These are phyloP conservation scores for Pseudogymnoascus sp. DNA, from an alignment of 2,329 filamentous ascomycete genomes.

Conservation along the genomic window DNA sequence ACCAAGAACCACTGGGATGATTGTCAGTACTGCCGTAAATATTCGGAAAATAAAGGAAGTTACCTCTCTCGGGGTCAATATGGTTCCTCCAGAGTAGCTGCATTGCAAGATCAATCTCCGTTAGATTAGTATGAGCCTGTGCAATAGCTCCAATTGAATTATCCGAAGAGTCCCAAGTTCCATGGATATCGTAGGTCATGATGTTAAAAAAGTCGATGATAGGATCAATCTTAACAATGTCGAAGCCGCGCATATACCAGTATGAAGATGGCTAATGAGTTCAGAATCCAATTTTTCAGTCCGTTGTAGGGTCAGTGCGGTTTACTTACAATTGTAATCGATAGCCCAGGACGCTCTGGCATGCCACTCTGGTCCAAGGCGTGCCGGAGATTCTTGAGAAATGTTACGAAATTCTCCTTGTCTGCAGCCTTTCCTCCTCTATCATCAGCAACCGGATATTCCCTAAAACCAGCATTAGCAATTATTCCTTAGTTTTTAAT, in stretches of 20 bases:
- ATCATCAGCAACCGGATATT: conserved; percentile 32
- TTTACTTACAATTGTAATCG: neutral
- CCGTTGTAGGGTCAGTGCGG: neutral
- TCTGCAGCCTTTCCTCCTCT: conserved; percentile 33
- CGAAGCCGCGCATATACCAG: conserved; percentile 28
- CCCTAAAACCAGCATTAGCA: conserved; percentile 11
- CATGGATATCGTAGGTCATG: conserved; percentile 27
- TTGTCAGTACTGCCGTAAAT: neutral
- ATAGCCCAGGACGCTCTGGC: neutral
- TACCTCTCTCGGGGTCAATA: conserved; percentile 35
- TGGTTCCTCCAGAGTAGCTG: conserved; percentile 40
- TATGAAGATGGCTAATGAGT: conserved; percentile 18
- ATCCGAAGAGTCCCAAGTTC: conserved; percentile 32
- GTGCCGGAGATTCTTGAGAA: conserved; percentile 16
- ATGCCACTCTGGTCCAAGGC: neutral
- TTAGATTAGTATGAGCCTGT: conserved; percentile 38
- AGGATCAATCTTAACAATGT: conserved; percentile 18
- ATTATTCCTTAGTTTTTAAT: neutral
- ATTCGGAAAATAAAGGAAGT: conserved; percentile 32
- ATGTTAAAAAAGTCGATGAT: conserved; percentile 25
- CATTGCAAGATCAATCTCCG: conserved; percentile 35
- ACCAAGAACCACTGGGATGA: neutral
- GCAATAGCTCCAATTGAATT: conserved; percentile 31
- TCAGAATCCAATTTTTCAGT: neutral
- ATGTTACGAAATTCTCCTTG: conserved; percentile 26